These are phyloP conservation scores for Starmerella scarabaei DNA, from an alignment of 805 yeast genomes.

Conservation along the genomic window DNA sequence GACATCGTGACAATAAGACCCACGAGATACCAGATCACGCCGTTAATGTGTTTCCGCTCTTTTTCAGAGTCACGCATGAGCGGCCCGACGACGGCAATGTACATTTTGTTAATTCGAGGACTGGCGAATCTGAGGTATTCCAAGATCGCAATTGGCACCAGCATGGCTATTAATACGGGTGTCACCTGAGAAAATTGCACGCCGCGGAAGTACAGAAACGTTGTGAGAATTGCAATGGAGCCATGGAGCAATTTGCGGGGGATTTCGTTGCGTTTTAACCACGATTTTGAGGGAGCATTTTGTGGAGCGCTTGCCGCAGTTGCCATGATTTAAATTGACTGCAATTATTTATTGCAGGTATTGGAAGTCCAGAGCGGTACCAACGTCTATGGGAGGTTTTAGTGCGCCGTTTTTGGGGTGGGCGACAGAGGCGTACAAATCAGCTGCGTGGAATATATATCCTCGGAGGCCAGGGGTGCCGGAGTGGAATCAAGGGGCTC, in stretches of 20 bases:
- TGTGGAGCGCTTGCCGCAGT: not conserved
- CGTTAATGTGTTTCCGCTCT: slow-evolving; percentile 46
- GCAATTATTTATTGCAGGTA: not conserved
- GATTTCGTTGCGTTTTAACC: slow-evolving; percentile 68
- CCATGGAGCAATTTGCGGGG: slow-evolving; percentile 83
- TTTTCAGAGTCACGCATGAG: slow-evolving; percentile 78
- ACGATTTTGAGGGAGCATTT: slow-evolving; percentile 1
- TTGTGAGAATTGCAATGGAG: slow-evolving; percentile 71
- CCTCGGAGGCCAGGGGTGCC: too few species aligned
- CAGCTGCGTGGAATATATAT: too few species aligned
- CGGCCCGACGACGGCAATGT: slow-evolving; percentile 60
- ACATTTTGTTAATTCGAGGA: slow-evolving; percentile 48
- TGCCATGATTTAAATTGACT: not conserved
- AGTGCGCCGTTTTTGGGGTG: too few species aligned
- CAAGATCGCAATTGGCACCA: slow-evolving; percentile 42
- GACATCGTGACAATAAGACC: slow-evolving; percentile 65
- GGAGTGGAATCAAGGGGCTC: too few species aligned
- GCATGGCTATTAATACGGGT: slow-evolving; percentile 43
- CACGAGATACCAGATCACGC: slow-evolving; percentile 73
- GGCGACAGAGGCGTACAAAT: too few species aligned
- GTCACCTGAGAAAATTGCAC: slow-evolving; percentile 44
- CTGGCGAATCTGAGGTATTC: slow-evolving; percentile 58
- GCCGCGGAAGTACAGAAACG: slow-evolving; percentile 57
- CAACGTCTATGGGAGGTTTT: not conserved
- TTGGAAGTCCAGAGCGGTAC: not conserved